Evolutionary conservation across 1,139 yeast genomes (phyloP), one percentile per base, ranked within the genome.

Genomic region (Meyerozyma guilliermondii): DNA sequence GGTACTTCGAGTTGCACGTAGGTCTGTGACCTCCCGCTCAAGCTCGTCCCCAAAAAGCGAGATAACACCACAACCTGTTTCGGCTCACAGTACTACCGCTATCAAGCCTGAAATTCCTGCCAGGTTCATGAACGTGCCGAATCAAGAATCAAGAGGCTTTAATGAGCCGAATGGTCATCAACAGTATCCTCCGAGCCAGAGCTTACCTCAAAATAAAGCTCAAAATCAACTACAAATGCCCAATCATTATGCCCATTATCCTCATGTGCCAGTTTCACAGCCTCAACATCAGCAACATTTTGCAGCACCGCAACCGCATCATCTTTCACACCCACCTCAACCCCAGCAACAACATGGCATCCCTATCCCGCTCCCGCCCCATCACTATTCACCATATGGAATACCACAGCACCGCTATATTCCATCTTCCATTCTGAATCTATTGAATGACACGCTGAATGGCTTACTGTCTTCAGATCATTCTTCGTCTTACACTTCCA

Each of bases 1-100:
- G 38, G 68, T 64, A 1, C 43, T 55, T 24, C 44, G 68, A 40
- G 63, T 61, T 1, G 56, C 62, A 16, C 55, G 50, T 40, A 59
- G 57, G 14, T 33, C 35, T 5, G 10, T 33, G 23, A 16, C 35
- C 11, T 16, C 24, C 5, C 33, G 33, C 33, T 29, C 33, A 10
- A 29, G 33, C 18, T n/a, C 33, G 10, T 29, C 33, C 3, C 33
- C 33, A 13, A 18, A 18, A 14, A 29, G 33, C 11, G 33, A 29
- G 7, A 16, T 13, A 4, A 13, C 10, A 3, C 11, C 13, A 11
- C 11, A 26, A n/a, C 28, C 28, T n/a, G 13, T 6, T 11, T n/a
- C 11, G 11, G 8, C 28, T 7, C 33, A n/a, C 17, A 9, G 7
- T 29, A 14, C 9, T 13, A 17, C 16, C 33, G 7, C 33, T 14